These are phyloP conservation scores for Lojkania enalia DNA, from an alignment of 2,329 filamentous ascomycete species.

Conservation along the genomic window DNA sequence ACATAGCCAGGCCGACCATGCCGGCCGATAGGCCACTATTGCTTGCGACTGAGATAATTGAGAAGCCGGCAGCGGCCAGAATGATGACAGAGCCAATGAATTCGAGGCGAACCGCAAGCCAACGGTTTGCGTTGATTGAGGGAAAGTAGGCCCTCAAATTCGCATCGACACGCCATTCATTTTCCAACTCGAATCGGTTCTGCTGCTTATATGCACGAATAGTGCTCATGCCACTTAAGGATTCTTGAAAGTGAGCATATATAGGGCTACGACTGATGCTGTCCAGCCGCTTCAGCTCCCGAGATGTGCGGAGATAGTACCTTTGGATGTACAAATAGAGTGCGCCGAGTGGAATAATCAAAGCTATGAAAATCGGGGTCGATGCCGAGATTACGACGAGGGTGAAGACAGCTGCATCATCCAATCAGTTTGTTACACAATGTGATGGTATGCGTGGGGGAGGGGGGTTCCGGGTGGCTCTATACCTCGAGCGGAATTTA, in stretches of 20 bases:
- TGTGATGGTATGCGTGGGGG: constrained; percentile 6
- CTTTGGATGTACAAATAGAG: constrained; percentile 93
- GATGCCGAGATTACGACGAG: constrained; percentile 80
- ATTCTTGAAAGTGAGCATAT: constrained; percentile 98
- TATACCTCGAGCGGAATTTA: constrained; percentile 54
- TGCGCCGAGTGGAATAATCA: constrained; percentile 79
- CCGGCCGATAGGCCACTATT: constrained; percentile 68
- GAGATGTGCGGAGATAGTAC: constrained; percentile 94
- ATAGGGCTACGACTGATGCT: constrained; percentile 95
- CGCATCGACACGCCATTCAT: constrained; percentile 95
- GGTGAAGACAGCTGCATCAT: constrained; percentile 66
- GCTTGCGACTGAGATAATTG: constrained; percentile 76
- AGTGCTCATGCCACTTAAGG: constrained; percentile 88
- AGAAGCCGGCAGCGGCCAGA: constrained; percentile 77
- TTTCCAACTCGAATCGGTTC: constrained; percentile 84
- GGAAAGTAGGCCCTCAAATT: constrained; percentile 95
- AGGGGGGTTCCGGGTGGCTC: constrained; percentile 12
- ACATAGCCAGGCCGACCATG: constrained; percentile 90
- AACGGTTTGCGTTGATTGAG: constrained; percentile 85
- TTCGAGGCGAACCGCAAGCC: constrained; percentile 92
- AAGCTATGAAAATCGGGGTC: constrained; percentile 76
- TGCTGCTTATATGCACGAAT: constrained; percentile 94
- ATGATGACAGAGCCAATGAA: constrained; percentile 96
- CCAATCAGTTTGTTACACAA: constrained; percentile 27
- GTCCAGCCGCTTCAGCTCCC: constrained; percentile 93